Evolutionary conservation across 345 rosid genomes (phyloP).

Genomic region (Draba incana): DNA sequence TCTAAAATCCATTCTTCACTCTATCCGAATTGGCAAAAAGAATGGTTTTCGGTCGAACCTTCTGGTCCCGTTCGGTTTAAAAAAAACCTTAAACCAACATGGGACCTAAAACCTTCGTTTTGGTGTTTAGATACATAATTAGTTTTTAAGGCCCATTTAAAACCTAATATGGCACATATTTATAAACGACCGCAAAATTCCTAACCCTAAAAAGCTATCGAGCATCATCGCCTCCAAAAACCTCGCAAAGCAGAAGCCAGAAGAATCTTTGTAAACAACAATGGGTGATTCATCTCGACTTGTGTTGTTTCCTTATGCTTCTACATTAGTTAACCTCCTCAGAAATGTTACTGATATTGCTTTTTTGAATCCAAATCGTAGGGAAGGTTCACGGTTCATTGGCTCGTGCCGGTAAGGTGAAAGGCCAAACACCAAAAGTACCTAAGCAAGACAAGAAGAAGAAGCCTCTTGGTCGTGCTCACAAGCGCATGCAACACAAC

Average conservation of each 20-base stretch:
- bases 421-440: conserved; percentile 25
- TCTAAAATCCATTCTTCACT: too few species aligned
- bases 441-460: conserved; percentile 28
- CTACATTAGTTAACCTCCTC: background rate
- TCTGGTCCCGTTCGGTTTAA: too few species aligned
- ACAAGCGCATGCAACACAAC: conserved; percentile 25
- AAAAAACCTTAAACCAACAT: too few species aligned
- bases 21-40: too few species aligned
- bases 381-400: conserved; percentile 31
- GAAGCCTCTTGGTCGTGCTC: conserved; percentile 27
- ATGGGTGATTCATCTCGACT: too few species aligned
- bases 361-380: background rate
- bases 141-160: background rate
- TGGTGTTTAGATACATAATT: background rate
- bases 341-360: background rate
- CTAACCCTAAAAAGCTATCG: background rate
- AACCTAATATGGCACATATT: background rate
- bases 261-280: background rate
- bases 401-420: conserved; percentile 31
- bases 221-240: background rate
- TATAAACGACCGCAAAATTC: background rate
- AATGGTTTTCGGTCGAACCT: too few species aligned
- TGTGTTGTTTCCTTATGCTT: background rate
- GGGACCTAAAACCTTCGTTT: background rate
- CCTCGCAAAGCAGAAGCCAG: conserved; percentile 1